phyloP scores from a whole-genome alignment of 306 rosid genomes.

The Cucurbita moschata region DNA sequence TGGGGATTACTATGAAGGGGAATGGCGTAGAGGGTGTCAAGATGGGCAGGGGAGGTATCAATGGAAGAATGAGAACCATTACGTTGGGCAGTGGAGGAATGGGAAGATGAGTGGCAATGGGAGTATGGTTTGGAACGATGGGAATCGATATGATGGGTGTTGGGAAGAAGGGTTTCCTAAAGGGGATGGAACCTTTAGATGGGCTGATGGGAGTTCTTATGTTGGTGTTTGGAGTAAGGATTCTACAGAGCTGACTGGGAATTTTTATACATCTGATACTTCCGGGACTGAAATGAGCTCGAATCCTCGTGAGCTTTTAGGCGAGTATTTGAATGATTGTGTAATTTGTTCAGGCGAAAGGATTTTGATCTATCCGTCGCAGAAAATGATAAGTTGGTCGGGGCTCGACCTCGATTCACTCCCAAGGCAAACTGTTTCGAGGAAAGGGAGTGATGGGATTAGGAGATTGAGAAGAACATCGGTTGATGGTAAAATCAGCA shows the following conservation, averaged over 20 bases:
- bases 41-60: conserved; percentile 78
- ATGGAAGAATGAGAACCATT: conserved; percentile 67
- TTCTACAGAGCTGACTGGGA: conserved; percentile 44
- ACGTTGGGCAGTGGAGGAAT: conserved; percentile 59
- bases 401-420: conserved; percentile 17
- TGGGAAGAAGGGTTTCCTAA: conserved; percentile 75
- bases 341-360: conserved; percentile 33
- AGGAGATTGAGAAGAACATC: conserved; percentile 23
- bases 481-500: conserved; percentile 36
- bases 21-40: conserved; percentile 69
- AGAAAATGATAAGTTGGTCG: conserved; percentile 34
- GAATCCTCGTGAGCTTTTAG: conserved; percentile 48
- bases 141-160: conserved; percentile 64
- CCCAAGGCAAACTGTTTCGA: conserved; percentile 12
- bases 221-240: conserved; percentile 69
- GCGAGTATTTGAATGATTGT: conserved; percentile 36
- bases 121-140: conserved; percentile 54
- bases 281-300: conserved; percentile 19
- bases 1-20: conserved; percentile 89
- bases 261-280: conserved; percentile 37
- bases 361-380: conserved; percentile 55
- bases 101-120: conserved; percentile 67
- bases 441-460: conserved; percentile 20
- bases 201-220: conserved; percentile 57
- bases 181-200: conserved; percentile 69